Evolutionary conservation across 2,329 filamentous ascomycete species (phyloP), one percentile per base, ranked within the genome.

Genomic region (Aspergillus novoparasiticus): DNA sequence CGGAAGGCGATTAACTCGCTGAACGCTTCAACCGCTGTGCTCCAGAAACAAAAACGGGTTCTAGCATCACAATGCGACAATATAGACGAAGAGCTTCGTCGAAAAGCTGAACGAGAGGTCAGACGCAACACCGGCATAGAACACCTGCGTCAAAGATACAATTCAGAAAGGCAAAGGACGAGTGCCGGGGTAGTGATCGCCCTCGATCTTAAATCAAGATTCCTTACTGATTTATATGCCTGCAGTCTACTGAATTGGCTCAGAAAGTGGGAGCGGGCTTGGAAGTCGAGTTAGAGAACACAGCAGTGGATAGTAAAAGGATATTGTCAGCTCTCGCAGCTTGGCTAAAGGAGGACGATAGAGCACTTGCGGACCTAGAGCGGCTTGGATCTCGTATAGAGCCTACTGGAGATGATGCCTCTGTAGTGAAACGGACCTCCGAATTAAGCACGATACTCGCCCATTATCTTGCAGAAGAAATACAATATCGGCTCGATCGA

Each of bases 401-500:
- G 32, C 69, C 69, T 30, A 69, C 67, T 55, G 70, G 70, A 9
- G 70, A 75, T 46, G 72, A 77, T 64, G 71, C 68, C 21, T 67
- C 69, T 19, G 68, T 70, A 10, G 64, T 73, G 23, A 73, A 75
- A 56, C 71, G 70, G 56, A 68, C 74, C 9, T 64, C 62, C 10
- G 66, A 73, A n/a, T 67, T 80, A 16, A 71, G 70, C 46, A 62
- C 64, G 4, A 62, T 70, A 19, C 70, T 80, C 21, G 73, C 77
- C 10, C 69, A 72, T 50, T 75, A 73, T 57, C 69, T 71, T 30
- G 71, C 76, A 1, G 76, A 78, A 63, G 77, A 79, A 61, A 75
- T 80, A 51, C 74, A 75, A 61, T 73, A 68, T 57, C 78, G 77
- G 30, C 72, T 80, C 12, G 78, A 80, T 67, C 74, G 78, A 60